These are phyloP conservation scores for Prasinococcaceae sp. DNA, from an alignment of 139 green algal genomes.

Conservation along the genomic window DNA sequence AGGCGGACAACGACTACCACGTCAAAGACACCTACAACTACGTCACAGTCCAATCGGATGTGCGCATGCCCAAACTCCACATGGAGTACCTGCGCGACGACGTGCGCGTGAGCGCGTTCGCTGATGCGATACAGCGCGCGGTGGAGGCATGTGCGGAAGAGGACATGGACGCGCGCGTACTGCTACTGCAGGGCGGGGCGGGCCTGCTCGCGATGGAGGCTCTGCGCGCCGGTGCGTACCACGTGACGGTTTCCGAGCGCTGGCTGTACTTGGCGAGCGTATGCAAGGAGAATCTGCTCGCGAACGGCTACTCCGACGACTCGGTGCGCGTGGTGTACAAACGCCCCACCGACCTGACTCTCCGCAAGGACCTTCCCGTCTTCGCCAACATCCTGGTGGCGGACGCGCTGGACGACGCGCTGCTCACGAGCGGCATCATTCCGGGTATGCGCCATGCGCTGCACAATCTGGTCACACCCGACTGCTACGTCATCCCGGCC, in stretches of 20 bases:
- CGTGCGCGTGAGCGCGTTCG: constrained; percentile 16
- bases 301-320: constrained; percentile 31
- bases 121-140: constrained; percentile 27
- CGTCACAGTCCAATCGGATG: constrained; percentile 50
- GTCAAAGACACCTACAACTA: constrained; percentile 78
- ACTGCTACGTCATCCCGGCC: constrained; percentile 42
- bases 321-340: constrained; percentile 44
- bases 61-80: constrained; percentile 27
- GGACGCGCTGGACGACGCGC: constrained; percentile 53
- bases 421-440: constrained; percentile 46
- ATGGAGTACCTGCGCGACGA: constrained; percentile 33
- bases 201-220: constrained; percentile 44
- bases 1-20: constrained; percentile 63
- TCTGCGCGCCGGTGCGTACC: constrained; percentile 45
- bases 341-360: constrained; percentile 45
- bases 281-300: constrained; percentile 40
- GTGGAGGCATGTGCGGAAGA: constrained; percentile 20
- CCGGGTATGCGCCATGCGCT: constrained; percentile 37
- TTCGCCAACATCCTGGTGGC: constrained; percentile 48
- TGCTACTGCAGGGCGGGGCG: constrained; percentile 37
- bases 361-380: constrained; percentile 42
- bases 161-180: constrained; percentile 43
- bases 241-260: constrained; percentile 56
- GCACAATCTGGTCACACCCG: constrained; percentile 31
- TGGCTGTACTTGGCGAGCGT: constrained; percentile 61